These are phyloP conservation scores for Knufia fluminis DNA, from an alignment of 2,329 filamentous ascomycete genomes.

Conservation along the genomic window DNA sequence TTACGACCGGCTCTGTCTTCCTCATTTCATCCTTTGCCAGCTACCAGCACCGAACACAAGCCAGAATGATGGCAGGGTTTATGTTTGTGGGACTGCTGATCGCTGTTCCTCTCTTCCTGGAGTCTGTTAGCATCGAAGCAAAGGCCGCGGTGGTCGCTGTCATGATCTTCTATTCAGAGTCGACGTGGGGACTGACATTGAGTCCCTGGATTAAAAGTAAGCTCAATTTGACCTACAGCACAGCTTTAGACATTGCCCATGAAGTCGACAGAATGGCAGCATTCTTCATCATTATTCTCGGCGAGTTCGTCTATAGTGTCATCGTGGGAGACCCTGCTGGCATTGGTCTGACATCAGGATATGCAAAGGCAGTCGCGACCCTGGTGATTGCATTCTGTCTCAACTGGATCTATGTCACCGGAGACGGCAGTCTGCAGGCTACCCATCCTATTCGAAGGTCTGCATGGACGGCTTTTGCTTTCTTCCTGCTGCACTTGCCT, in stretches of 20 bases:
- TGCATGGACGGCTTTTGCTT: conserved; percentile 37
- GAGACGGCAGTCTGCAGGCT: conserved; percentile 37
- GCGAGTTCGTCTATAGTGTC: conserved; percentile 42
- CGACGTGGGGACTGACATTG: conserved; percentile 37
- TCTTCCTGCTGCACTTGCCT: conserved; percentile 39
- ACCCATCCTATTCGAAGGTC: conserved; percentile 40
- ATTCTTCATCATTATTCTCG: conserved; percentile 46
- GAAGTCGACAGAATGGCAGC: conserved; percentile 44
- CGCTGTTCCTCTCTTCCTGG: conserved; percentile 38
- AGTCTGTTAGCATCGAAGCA: conserved; percentile 31
- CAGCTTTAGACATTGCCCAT: conserved; percentile 42
- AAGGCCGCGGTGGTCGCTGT: conserved; percentile 38
- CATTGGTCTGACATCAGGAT: conserved; percentile 36
- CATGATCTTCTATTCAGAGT: conserved; percentile 36
- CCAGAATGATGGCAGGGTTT: conserved; percentile 36
- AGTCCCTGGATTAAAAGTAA: conserved; percentile 37
- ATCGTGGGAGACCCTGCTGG: conserved; percentile 41
- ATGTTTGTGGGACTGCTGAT: conserved; percentile 36
- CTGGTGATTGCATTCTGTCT: conserved; percentile 43
- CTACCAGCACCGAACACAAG: conserved; percentile 40
- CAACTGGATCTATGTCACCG: conserved; percentile 44
- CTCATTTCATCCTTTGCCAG: conserved; percentile 38
- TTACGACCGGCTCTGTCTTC: conserved; percentile 32
- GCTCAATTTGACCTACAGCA: conserved; percentile 37
- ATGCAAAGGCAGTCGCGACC: conserved; percentile 40